These are phyloP conservation scores for Solanum lycopersicoides DNA, from an alignment of 257 asterid species.

Conservation along the genomic window DNA sequence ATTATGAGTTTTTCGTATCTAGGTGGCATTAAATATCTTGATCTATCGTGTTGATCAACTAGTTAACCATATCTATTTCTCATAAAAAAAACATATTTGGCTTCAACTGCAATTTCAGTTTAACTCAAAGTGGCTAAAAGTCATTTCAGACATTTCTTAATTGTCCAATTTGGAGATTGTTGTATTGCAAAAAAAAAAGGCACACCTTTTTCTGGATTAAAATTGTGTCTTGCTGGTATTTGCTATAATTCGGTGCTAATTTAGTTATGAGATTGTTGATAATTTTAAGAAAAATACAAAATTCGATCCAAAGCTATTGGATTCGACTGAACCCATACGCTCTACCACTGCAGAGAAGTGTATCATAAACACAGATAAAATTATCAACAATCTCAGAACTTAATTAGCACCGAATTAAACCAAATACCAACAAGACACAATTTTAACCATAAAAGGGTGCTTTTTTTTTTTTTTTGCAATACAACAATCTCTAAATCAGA, in stretches of 20 bases:
- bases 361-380: neutral
- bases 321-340: neutral
- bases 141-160: neutral
- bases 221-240: neutral
- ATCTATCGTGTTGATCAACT: neutral
- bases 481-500: neutral
- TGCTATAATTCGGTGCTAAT: neutral
- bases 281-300: neutral
- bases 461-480: no score
- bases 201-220: neutral
- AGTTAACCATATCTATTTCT: neutral
- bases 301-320: no score
- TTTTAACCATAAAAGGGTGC: neutral
- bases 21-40: neutral
- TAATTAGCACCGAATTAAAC: neutral
- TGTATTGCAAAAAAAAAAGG: neutral
- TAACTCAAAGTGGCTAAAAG: neutral
- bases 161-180: neutral
- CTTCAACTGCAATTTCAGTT: neutral
- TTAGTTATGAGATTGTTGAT: neutral
- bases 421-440: neutral
- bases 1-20: slow-evolving; percentile 17
- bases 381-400: neutral
- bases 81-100: neutral
- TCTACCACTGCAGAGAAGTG: neutral